Evolutionary conservation across 768 basidiomycete genomes (phyloP), one percentile per base, ranked within the genome.

Genomic region (Russula abietina): DNA sequence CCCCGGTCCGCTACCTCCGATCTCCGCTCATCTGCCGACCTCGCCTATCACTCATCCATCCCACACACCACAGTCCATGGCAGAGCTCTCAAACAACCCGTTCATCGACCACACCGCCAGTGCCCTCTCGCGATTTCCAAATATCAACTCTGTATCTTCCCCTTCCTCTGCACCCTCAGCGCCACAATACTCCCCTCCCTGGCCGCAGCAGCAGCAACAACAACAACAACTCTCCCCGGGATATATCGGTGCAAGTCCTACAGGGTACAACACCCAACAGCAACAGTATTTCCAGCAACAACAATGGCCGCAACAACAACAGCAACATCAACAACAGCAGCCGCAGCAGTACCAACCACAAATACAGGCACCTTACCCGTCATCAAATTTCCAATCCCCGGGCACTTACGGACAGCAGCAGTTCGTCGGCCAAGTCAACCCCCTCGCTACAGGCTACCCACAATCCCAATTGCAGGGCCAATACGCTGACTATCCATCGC

Each of bases 1-100:
- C 8, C 7, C 2, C 51, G 51, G 51, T 22, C 51, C 51, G 51
- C n/a, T 19, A 9, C 24, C 10, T 36, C 52, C 52, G 52, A 36
- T 17, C 38, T 17, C 33, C 33, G 33, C 33, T 8, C 6, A 8
- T 5, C 33, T 1, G 1, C 28, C 28, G 28, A 30, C 28, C 2
- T 30, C 33, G 33, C 33, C 2, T 11, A 36, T 33, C 33, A 8
- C 2, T 32, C 32, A 33, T 33, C 33, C 33, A n/a, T n/a, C n/a
- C n/a, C n/a, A 33, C 33, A 33, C 33, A 33, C 3, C 33, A 2
- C 33, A 30, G 9, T 32, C 52, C 38, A 68, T 68, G 67, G 65
- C 71, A 28, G 75, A 75, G 10, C 70, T 77, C 52, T 75, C 77
- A 55, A 91, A 87, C 70, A 90, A 90, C 67, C 89, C 89, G 0